Evolutionary conservation across 140 eudicot genomes (phyloP).

Genomic region (Stevia rebaudiana): DNA sequence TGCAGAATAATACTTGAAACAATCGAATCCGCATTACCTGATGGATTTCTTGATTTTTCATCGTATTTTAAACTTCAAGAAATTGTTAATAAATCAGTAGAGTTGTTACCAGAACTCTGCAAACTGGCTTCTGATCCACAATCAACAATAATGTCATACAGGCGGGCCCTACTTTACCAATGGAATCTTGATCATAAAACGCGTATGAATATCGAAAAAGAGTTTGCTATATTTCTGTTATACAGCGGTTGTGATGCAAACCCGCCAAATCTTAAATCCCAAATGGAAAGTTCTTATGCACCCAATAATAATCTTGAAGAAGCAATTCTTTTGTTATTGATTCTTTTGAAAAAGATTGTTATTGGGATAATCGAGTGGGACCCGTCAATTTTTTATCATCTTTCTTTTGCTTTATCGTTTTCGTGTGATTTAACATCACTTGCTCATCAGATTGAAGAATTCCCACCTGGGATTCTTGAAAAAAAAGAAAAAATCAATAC

Average conservation of each 20-base stretch:
- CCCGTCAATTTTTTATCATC: slow-evolving; percentile 72
- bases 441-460: slow-evolving; percentile 61
- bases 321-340: slow-evolving; percentile 70
- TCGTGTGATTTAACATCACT: slow-evolving; percentile 45
- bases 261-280: slow-evolving; percentile 78
- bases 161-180: slow-evolving; percentile 64
- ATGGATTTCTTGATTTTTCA: slow-evolving; percentile 57
- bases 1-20: slow-evolving; percentile 78
- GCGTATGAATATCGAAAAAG: slow-evolving; percentile 57
- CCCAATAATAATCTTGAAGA: slow-evolving; percentile 88
- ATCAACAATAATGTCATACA: slow-evolving; percentile 56
- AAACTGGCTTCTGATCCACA: slow-evolving; percentile 62
- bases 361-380: slow-evolving; percentile 60
- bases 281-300: slow-evolving; percentile 61
- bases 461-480: slow-evolving; percentile 60
- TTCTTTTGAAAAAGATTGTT: slow-evolving; percentile 45
- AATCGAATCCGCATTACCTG: slow-evolving; percentile 73
- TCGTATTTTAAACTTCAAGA: slow-evolving; percentile 67
- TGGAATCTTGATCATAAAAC: slow-evolving; percentile 80
- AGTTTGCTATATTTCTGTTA: slow-evolving; percentile 69
- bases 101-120: slow-evolving; percentile 76
- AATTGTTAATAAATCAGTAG: slow-evolving; percentile 60
- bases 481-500: slow-evolving; percentile 46
- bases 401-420: slow-evolving; percentile 58
- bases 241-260: slow-evolving; percentile 80